These are phyloP conservation scores for Trichophaea hybrida DNA, from an alignment of 2,329 filamentous ascomycete genomes.

Conservation along the genomic window DNA sequence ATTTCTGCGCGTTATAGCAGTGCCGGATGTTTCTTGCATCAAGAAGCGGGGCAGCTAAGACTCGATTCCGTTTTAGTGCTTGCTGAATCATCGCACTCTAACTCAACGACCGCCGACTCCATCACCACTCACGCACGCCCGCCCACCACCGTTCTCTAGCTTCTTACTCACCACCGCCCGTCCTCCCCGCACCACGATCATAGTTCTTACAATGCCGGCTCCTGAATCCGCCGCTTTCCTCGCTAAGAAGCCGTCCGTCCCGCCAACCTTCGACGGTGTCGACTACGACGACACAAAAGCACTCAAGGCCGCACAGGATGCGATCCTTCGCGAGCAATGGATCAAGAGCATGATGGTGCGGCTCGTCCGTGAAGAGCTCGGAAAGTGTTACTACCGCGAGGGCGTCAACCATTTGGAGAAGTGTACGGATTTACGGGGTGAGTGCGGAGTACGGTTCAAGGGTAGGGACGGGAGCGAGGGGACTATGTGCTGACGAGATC, in stretches of 20 bases:
- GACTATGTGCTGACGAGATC: slow-evolving; percentile 8
- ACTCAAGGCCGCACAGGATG: slow-evolving; percentile 70
- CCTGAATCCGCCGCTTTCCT: slow-evolving; percentile 71
- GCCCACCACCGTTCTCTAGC: neutral
- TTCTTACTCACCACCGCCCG: neutral
- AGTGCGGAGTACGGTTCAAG: slow-evolving; percentile 31
- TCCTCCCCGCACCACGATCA: neutral
- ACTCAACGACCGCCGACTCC: neutral
- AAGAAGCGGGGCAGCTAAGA: neutral
- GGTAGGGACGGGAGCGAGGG: neutral
- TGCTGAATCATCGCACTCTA: neutral
- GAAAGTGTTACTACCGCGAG: slow-evolving; percentile 72
- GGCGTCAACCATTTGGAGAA: slow-evolving; percentile 82
- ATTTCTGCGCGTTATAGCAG: slow-evolving; percentile 38
- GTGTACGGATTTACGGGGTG: slow-evolving; percentile 67
- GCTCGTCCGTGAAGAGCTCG: slow-evolving; percentile 65
- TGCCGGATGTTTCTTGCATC: neutral
- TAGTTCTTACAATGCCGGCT: slow-evolving; percentile 50
- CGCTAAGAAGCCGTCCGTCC: slow-evolving; percentile 67
- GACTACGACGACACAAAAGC: slow-evolving; percentile 71
- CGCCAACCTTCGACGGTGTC: slow-evolving; percentile 72
- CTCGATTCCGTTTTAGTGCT: neutral
- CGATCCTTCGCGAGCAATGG: slow-evolving; percentile 75
- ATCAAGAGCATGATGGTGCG: slow-evolving; percentile 79
- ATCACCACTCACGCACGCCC: neutral